phyloP scores from a whole-genome alignment of 495 filamentous ascomycete species.

The Penicillium bovifimosum region DNA sequence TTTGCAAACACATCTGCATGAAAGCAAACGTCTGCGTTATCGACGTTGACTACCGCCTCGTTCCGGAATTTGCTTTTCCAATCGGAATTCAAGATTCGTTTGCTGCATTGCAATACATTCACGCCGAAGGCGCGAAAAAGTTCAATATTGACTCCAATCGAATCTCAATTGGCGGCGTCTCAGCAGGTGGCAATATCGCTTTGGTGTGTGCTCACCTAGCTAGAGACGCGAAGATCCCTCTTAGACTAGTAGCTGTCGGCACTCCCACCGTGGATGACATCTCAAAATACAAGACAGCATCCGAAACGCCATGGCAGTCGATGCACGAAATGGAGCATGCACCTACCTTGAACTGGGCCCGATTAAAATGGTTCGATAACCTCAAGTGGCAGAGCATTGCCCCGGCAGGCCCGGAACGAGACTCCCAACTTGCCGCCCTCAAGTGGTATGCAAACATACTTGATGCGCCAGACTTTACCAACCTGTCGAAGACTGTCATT shows the following conservation, averaged over 20 bases:
- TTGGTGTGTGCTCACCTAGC: slow-evolving; percentile 43
- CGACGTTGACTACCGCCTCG: slow-evolving; percentile 34
- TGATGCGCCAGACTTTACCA: slow-evolving; percentile 12
- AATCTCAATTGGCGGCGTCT: slow-evolving; percentile 44
- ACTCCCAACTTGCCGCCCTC: slow-evolving; percentile 20
- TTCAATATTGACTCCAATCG: slow-evolving; percentile 46
- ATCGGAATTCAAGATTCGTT: slow-evolving; percentile 30
- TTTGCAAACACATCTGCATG: slow-evolving; percentile 41
- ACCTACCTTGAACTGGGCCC: too few relatives aligned
- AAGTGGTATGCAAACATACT: too few relatives aligned
- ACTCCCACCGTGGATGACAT: too few relatives aligned
- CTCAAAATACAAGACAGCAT: too few relatives aligned
- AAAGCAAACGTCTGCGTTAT: slow-evolving; percentile 38
- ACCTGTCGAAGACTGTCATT: slow-evolving; percentile 21
- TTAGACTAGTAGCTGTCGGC: too few relatives aligned
- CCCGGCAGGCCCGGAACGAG: too few relatives aligned
- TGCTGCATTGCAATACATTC: too few relatives aligned
- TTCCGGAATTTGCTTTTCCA: slow-evolving; percentile 29
- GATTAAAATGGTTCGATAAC: too few relatives aligned
- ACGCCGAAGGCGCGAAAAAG: not conserved
- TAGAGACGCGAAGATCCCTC: slow-evolving; percentile 31
- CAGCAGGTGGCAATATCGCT: slow-evolving; percentile 39
- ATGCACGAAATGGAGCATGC: too few relatives aligned
- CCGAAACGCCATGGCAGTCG: slow-evolving; percentile 8
- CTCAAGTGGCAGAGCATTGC: too few relatives aligned